A percentile compares a stretch with the other conserved stretches of the same genome.
These are phyloP conservation scores for Coccomyxa sp. DNA, from an alignment of 139 green algal species.

Conservation along the genomic window DNA sequence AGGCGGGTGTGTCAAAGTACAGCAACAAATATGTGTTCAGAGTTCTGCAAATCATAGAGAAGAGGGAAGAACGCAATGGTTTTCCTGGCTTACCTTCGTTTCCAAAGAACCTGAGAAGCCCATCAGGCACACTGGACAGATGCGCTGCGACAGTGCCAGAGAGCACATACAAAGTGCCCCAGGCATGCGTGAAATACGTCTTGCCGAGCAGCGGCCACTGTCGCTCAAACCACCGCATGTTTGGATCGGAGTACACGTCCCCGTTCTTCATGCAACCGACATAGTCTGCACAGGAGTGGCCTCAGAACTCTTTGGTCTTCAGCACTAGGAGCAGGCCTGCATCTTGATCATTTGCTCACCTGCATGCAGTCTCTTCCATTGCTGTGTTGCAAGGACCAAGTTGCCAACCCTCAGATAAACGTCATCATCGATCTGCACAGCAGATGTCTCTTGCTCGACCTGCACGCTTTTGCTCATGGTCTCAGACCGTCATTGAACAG, in stretches of 20 bases:
- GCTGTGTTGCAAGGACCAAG: conserved; percentile 32
- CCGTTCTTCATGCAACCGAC: conserved; percentile 71
- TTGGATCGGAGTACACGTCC: conserved; percentile 26
- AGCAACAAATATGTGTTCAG: neutral
- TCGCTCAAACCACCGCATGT: conserved; percentile 52
- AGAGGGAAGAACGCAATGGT: neutral
- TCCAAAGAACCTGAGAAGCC: conserved; percentile 44
- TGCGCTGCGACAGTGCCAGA: conserved; percentile 27
- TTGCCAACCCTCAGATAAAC: conserved; percentile 52
- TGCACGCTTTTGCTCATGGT: too few relatives aligned
- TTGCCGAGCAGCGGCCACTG: conserved; percentile 47
- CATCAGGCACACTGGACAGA: conserved; percentile 20
- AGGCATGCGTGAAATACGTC: conserved; percentile 58
- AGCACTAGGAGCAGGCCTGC: neutral
- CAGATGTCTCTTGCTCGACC: too few relatives aligned
- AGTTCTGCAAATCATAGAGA: neutral
- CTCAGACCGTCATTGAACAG: too few relatives aligned
- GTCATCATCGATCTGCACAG: conserved; percentile 51
- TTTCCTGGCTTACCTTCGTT: conserved; percentile 44
- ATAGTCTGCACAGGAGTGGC: conserved; percentile 36
- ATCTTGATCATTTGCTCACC: neutral
- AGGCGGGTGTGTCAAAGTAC: neutral
- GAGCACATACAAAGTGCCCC: conserved; percentile 54
- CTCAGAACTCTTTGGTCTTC: neutral
- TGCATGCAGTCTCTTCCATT: conserved; percentile 33